phyloP scores from a whole-genome alignment of 768 basidiomycete genomes.

The Lentinula lateritia region DNA sequence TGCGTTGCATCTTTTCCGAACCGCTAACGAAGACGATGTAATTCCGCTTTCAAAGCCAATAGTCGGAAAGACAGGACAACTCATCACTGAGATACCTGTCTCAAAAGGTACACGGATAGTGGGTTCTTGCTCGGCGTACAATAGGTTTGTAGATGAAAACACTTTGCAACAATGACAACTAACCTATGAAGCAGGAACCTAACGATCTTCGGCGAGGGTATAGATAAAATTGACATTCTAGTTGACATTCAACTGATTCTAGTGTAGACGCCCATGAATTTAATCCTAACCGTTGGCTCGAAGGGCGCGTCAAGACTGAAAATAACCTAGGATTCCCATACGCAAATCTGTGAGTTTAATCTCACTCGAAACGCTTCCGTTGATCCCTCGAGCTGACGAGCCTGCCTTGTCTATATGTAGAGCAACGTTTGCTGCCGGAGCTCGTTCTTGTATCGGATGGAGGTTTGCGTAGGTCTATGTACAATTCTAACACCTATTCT shows the following conservation, averaged over 20 bases:
- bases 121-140: neutral
- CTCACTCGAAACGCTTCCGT: neutral
- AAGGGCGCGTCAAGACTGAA: constrained; percentile 16
- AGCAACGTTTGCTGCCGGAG: constrained; percentile 18
- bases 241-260: neutral
- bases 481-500: neutral
- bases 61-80: constrained; percentile 24
- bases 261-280: constrained; percentile 27
- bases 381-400: neutral
- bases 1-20: constrained; percentile 26
- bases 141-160: neutral
- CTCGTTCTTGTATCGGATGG: constrained; percentile 22
- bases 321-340: constrained; percentile 21
- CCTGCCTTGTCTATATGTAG: constrained; percentile 3
- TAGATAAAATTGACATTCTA: neutral
- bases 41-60: constrained; percentile 37
- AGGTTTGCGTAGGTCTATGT: constrained; percentile 18
- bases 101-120: constrained; percentile 17
- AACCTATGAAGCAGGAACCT: constrained; percentile 15
- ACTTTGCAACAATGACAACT: neutral
- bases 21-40: constrained; percentile 37
- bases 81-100: constrained; percentile 25
- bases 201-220: constrained; percentile 31
- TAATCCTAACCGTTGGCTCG: constrained; percentile 36
- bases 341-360: constrained; percentile 24